Base-by-base conservation (phyloP, 768 basidiomycete genomes). In the Thelephora aurantiotincta region DNA sequence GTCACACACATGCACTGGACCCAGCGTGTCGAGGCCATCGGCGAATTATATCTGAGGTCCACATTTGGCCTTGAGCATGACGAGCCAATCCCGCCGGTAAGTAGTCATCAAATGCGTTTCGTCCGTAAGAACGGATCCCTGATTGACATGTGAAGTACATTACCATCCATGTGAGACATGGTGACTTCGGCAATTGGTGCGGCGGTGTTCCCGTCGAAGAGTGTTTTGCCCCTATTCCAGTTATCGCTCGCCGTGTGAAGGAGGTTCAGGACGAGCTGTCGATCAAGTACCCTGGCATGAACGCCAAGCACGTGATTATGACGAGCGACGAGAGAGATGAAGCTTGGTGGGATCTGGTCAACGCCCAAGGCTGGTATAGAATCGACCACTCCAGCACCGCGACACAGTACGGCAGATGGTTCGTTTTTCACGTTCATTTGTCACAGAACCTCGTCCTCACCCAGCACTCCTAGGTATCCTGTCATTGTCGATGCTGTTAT, bases 401-500 rank as follows among this genome's bases (percentile, higher is more conserved):
- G 11, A 60, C 61, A 51, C 51, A 47, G 12, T 59, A 68, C 53
- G 65, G 66, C 7, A 48, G 50, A 47, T 70, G 68, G 68, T 66
- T 45, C 43, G 60, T 54, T 37, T 16, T 50, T 35, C 20, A 13
- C 16, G 38, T 18, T 5, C 26, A 4, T 30, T 30, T 30, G 9
- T 30, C 26, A 4, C 26, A 9, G 9, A 30, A n/a, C n/a, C n/a
- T n/a, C n/a, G n/a, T n/a, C 9, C 26, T 30, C 30, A 33, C 33
- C 11, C 44, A 18, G 6, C 44, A 38, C 44, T 43, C 16, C 18
- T 53, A 82, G 82, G 80, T 80, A 82, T 59, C 79, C 82, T 11
- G 63, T 81, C n/a, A 62, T 87, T 44, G 70, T 86, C 45, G 83
- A 86, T 55, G 80, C 81, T 3, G 77, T 74, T 7, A 73, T 84